phyloP scores from a whole-genome alignment of 495 filamentous ascomycete genomes.

The Melanomma pulvis-pyrius region DNA sequence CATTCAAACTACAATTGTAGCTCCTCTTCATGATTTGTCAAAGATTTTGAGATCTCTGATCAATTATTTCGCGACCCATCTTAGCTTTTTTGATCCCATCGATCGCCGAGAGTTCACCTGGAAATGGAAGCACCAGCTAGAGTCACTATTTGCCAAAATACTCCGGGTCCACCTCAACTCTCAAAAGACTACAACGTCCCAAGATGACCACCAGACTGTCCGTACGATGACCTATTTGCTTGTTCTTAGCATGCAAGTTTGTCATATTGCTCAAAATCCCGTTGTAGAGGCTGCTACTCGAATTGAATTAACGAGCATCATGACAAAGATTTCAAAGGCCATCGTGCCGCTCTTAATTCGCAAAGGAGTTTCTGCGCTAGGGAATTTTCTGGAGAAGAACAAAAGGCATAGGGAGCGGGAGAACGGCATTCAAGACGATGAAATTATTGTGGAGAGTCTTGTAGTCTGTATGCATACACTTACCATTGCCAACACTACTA shows the following conservation, averaged over 20 bases:
- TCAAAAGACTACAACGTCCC: not conserved
- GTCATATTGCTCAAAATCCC: slow-evolving; percentile 28
- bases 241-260: slow-evolving; percentile 37
- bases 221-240: slow-evolving; percentile 30
- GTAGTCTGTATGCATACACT: slow-evolving; percentile 67
- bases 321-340: slow-evolving; percentile 12
- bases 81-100: slow-evolving; percentile 58
- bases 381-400: slow-evolving; percentile 64
- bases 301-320: not conserved
- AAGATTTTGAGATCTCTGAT: slow-evolving; percentile 46
- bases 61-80: slow-evolving; percentile 52
- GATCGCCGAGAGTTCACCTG: slow-evolving; percentile 41
- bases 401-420: slow-evolving; percentile 59
- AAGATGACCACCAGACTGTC: not conserved
- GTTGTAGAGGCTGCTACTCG: slow-evolving; percentile 18
- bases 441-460: slow-evolving; percentile 63
- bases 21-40: not conserved
- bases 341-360: slow-evolving; percentile 30
- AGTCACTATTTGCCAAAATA: slow-evolving; percentile 6
- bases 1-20: not conserved
- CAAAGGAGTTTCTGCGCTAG: slow-evolving; percentile 45
- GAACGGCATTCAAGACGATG: slow-evolving; percentile 64
- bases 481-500: slow-evolving; percentile 50
- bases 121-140: slow-evolving; percentile 24
- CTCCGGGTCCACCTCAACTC: not conserved